Conservation (phyloP, 1,284 basidiomycete genomes). For the Anthracocystis walkeri region DNA sequence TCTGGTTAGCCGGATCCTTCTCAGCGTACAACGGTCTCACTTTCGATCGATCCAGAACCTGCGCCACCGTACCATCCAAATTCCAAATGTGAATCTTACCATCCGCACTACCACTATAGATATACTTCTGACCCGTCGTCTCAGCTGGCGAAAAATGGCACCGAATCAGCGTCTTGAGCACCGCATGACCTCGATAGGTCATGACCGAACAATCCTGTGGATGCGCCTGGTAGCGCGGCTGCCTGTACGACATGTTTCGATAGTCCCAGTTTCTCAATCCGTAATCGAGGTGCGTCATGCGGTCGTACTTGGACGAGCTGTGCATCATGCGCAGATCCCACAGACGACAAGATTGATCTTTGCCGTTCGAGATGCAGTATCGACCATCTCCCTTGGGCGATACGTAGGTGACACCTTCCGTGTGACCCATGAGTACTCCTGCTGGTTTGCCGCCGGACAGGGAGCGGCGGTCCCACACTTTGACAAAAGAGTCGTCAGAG, state of each 20-base stretch:
- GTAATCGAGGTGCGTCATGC: constrained; percentile 74
- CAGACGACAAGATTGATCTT: constrained; percentile 90
- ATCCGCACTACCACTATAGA: constrained; percentile 91
- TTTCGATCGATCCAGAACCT: constrained; percentile 84
- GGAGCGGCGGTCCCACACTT: constrained; percentile 94
- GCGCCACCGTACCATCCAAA: constrained; percentile 84
- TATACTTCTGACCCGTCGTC: constrained; percentile 90
- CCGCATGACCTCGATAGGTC: constrained; percentile 89
- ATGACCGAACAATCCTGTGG: constrained; percentile 93
- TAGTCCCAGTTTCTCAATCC: constrained; percentile 83
- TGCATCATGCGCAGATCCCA: constrained; percentile 97
- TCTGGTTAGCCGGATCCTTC: constrained; percentile 65
- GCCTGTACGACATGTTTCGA: constrained; percentile 73
- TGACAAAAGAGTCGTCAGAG: constrained; percentile 91
- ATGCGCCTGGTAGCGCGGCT: constrained; percentile 74
- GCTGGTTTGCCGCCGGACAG: constrained; percentile 82
- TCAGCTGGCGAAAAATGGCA: constrained; percentile 93
- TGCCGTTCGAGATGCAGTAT: constrained; percentile 96
- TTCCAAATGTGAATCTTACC: constrained; percentile 84
- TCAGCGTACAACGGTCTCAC: constrained; percentile 76
- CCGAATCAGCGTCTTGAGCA: constrained; percentile 91
- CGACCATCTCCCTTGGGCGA: constrained; percentile 80
- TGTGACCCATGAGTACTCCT: constrained; percentile 92
- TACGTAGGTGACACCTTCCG: constrained; percentile 74
- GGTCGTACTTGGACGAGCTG: constrained; percentile 77